Conservation (phyloP, 2,329 filamentous ascomycete species). For the Tolypocladium tropicale region DNA sequence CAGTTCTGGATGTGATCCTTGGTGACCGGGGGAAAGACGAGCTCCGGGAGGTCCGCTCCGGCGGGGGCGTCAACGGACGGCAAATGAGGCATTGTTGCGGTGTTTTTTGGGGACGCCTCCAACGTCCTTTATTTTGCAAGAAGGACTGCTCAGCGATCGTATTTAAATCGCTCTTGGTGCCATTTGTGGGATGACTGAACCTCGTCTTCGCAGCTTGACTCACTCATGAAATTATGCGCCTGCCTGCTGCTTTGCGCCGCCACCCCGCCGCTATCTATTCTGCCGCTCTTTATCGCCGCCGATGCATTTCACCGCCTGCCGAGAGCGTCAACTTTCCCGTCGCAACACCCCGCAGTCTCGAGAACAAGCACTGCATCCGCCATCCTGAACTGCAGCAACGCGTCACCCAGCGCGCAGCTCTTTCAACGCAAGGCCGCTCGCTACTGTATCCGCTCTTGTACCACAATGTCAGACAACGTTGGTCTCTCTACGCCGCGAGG, state of each 20-base stretch:
- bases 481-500: slow-evolving; percentile 90
- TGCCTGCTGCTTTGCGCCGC: neutral
- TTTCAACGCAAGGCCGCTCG: neutral
- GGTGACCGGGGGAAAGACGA: slow-evolving; percentile 74
- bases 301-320: slow-evolving; percentile 11
- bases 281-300: slow-evolving; percentile 11
- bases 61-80: slow-evolving; percentile 8
- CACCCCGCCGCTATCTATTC: slow-evolving; percentile 15
- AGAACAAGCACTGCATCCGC: neutral
- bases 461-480: slow-evolving; percentile 85
- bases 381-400: neutral
- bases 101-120: neutral
- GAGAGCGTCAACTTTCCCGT: neutral
- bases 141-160: neutral
- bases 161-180: neutral
- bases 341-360: neutral
- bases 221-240: neutral
- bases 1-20: slow-evolving; percentile 87
- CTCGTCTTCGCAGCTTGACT: neutral
- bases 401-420: neutral
- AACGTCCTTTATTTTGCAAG: no score
- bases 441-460: neutral
- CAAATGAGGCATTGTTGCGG: slow-evolving; percentile 24
- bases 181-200: neutral
- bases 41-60: slow-evolving; percentile 9